Conservation (phyloP, 2,329 filamentous ascomycete genomes). For the Colletotrichum lupini region DNA sequence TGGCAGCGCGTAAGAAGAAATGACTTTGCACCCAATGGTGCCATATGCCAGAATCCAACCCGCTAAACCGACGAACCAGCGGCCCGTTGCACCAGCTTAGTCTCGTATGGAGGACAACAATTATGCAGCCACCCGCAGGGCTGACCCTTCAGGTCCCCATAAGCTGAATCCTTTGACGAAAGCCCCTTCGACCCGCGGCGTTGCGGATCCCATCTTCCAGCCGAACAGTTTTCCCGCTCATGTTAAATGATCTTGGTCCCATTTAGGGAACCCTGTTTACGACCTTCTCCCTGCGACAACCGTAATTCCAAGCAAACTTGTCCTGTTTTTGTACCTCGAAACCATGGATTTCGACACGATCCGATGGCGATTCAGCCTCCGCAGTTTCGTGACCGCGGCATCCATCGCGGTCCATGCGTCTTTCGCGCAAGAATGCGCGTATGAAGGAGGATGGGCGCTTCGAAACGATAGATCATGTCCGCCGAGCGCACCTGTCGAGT, state of each 20-base stretch:
- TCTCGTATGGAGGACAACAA: not conserved
- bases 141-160: not conserved
- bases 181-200: not conserved
- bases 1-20: slow-evolving; percentile 5
- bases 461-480: slow-evolving; percentile 9
- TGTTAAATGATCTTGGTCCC: not conserved
- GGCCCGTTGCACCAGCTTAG: not conserved
- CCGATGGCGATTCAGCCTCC: not conserved
- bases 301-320: not conserved
- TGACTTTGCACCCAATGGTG: not conserved
- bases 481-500: slow-evolving; percentile 15
- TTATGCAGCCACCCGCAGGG: not conserved
- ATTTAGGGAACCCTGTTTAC: not conserved
- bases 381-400: not conserved
- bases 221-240: not conserved
- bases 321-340: not conserved
- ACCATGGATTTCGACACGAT: not conserved
- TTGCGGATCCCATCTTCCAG: not conserved
- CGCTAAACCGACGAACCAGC: not conserved
- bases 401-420: not conserved
- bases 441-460: slow-evolving; percentile 19
- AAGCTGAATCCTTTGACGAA: not conserved
- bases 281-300: not conserved
- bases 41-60: not conserved
- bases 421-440: slow-evolving; percentile 13